These are phyloP conservation scores for Cercis canadensis DNA, from an alignment of 306 rosid genomes.

Conservation along the genomic window DNA sequence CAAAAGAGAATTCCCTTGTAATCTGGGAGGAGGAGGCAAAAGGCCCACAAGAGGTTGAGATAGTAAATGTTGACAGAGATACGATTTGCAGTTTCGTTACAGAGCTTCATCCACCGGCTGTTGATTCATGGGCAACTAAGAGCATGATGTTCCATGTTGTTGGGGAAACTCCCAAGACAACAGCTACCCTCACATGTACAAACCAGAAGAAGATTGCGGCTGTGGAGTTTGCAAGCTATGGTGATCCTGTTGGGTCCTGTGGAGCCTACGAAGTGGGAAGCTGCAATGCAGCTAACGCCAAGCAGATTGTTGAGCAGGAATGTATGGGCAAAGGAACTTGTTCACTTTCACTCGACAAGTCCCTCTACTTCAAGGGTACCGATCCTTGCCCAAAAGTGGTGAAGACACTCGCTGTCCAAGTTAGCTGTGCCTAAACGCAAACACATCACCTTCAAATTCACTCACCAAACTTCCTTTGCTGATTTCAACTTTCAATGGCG, in stretches of 20 bases:
- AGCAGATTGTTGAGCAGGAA: constrained; percentile 54
- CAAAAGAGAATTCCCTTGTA: constrained; percentile 60
- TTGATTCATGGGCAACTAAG: constrained; percentile 59
- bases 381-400: constrained; percentile 38
- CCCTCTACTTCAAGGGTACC: constrained; percentile 39
- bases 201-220: constrained; percentile 45
- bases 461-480: too few relatives aligned
- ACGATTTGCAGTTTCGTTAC: constrained; percentile 63
- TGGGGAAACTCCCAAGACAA: neutral
- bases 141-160: constrained; percentile 32
- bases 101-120: constrained; percentile 61
- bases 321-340: constrained; percentile 54
- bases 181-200: constrained; percentile 56
- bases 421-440: constrained; percentile 25
- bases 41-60: constrained; percentile 57
- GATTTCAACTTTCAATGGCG: too few relatives aligned
- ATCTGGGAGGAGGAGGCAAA: constrained; percentile 69
- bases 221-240: constrained; percentile 80
- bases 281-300: constrained; percentile 44
- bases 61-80: constrained; percentile 64
- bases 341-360: constrained; percentile 42
- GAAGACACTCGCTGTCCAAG: constrained; percentile 55
- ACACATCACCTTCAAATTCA: too few relatives aligned
- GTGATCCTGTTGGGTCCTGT: constrained; percentile 68
- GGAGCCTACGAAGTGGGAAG: constrained; percentile 54